Percentiles rank a stretch among this genome's conserved stretches.
phyloP scores from a whole-genome alignment of 208 protist species.

The Crithidia thermophila region DNA sequence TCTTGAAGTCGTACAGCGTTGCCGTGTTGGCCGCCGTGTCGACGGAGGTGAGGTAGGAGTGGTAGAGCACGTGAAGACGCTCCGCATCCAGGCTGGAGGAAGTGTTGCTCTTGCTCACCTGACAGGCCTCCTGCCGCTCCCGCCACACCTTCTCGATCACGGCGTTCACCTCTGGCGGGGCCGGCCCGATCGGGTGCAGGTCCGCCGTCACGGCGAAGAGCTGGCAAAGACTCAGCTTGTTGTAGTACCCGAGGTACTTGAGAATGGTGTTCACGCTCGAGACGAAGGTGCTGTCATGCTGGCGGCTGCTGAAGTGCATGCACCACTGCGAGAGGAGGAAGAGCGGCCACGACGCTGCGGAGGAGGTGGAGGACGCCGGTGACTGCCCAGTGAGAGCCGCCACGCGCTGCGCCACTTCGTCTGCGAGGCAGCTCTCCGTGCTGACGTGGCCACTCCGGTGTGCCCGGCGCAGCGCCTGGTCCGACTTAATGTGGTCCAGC shows the following conservation, averaged over 20 bases:
- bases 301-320: slow-evolving; percentile 48
- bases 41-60: slow-evolving; percentile 57
- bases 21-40: slow-evolving; percentile 43
- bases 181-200: slow-evolving; percentile 53
- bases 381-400: background rate
- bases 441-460: too few relatives aligned
- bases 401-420: slow-evolving; percentile 14
- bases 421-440: too few relatives aligned
- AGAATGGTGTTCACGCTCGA: slow-evolving; percentile 81
- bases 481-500: too few relatives aligned
- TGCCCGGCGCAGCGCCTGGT: too few relatives aligned
- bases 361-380: background rate
- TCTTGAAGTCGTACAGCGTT: slow-evolving; percentile 77
- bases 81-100: background rate
- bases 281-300: slow-evolving; percentile 84
- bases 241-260: slow-evolving; percentile 74
- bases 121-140: slow-evolving; percentile 34
- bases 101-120: background rate
- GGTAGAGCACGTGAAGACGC: slow-evolving; percentile 41
- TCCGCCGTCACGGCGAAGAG: slow-evolving; percentile 69
- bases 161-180: slow-evolving; percentile 54
- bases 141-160: slow-evolving; percentile 58
- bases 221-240: slow-evolving; percentile 60
- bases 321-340: slow-evolving; percentile 19
- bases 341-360: slow-evolving; percentile 9